These are phyloP conservation scores for Cardamine occulta DNA, from an alignment of 345 rosid species.

Conservation along the genomic window DNA sequence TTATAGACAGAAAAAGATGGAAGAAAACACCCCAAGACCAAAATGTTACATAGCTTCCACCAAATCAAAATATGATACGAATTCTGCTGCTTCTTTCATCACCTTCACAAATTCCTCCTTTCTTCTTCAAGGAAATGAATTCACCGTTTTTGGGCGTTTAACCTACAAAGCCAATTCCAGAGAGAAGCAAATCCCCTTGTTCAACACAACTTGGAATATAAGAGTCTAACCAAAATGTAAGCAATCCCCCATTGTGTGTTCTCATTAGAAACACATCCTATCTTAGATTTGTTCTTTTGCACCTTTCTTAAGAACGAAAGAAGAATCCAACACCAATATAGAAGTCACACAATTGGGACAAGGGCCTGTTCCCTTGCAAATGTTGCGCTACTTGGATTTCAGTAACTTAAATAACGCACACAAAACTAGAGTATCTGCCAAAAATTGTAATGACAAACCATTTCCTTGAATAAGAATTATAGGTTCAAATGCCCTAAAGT, in stretches of 20 bases:
- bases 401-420: slow-evolving; percentile 4
- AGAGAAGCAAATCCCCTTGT: neutral
- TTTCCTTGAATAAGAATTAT: neutral
- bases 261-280: slow-evolving; percentile 7
- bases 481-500: neutral
- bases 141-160: slow-evolving; percentile 31
- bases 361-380: neutral
- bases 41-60: slow-evolving; percentile 41
- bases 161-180: slow-evolving; percentile 36
- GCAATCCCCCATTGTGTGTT: neutral
- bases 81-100: slow-evolving; percentile 26
- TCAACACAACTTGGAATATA: slow-evolving; percentile 16
- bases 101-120: slow-evolving; percentile 22
- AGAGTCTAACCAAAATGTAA: slow-evolving; percentile 11
- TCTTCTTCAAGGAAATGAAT: slow-evolving; percentile 38
- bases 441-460: neutral
- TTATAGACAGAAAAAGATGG: slow-evolving; percentile 32
- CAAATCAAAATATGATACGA: slow-evolving; percentile 23
- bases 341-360: neutral
- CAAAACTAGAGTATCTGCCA: neutral
- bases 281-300: neutral
- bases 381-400: neutral
- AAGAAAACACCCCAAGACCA: slow-evolving; percentile 26
- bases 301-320: slow-evolving; percentile 11
- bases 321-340: neutral